These are phyloP conservation scores for Ulmus americana DNA, from an alignment of 331 rosid species.

Conservation along the genomic window DNA sequence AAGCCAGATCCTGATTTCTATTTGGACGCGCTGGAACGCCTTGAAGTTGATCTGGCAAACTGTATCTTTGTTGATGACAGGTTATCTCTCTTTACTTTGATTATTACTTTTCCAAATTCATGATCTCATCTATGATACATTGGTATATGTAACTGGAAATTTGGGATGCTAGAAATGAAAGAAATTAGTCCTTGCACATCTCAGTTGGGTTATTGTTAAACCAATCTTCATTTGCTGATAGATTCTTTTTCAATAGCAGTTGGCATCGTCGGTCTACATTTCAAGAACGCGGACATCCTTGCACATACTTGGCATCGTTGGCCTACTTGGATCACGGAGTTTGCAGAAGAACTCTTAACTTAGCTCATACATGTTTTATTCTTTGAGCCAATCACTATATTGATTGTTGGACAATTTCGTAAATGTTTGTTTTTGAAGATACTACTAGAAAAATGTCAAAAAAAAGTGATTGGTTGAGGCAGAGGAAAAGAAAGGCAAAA, in stretches of 20 bases:
- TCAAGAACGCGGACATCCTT: conserved; percentile 49
- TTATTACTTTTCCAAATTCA: not conserved
- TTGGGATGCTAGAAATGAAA: not conserved
- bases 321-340: not conserved
- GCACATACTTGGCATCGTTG: conserved; percentile 26
- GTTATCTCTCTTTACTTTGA: conserved; percentile 26
- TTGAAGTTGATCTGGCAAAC: conserved; percentile 53
- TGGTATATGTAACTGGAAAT: no score
- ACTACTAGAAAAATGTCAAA: no score
- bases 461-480: no score
- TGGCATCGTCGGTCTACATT: conserved; percentile 70
- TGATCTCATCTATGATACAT: not conserved
- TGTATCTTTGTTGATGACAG: conserved; percentile 87
- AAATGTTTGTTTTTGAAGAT: no score
- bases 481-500: no score
- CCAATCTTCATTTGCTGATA: not conserved
- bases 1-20: conserved; percentile 81
- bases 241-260: conserved; percentile 34
- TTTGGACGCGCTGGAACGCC: conserved; percentile 54
- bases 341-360: not conserved
- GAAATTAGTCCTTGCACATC: not conserved
- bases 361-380: not conserved
- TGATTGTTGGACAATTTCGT: no score
- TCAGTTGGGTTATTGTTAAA: not conserved
- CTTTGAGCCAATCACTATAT: not conserved